phyloP scores from a whole-genome alignment of 2,329 filamentous ascomycete genomes.

The Botrytis cinerea region DNA sequence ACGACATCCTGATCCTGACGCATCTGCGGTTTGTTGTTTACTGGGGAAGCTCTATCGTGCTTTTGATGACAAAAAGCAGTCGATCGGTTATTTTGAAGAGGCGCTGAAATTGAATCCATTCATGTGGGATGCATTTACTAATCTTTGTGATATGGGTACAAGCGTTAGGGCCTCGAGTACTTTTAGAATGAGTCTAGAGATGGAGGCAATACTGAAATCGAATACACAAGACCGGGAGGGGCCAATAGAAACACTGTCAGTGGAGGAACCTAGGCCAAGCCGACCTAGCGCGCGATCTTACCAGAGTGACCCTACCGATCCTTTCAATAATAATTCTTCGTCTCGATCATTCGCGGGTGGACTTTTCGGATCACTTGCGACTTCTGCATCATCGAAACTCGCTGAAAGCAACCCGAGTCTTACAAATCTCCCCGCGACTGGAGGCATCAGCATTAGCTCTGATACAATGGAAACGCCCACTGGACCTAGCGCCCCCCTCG shows the following conservation, averaged over 20 bases:
- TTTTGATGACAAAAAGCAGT: slow-evolving; percentile 79
- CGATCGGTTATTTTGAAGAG: slow-evolving; percentile 83
- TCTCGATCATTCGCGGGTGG: slow-evolving; percentile 36
- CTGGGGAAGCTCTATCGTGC: slow-evolving; percentile 85
- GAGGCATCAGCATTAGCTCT: slow-evolving; percentile 42
- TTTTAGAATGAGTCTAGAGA: slow-evolving; percentile 72
- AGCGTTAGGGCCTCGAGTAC: slow-evolving; percentile 81
- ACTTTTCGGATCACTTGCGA: slow-evolving; percentile 39
- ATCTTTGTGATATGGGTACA: slow-evolving; percentile 83
- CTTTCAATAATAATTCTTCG: slow-evolving; percentile 41
- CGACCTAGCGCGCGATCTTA: slow-evolving; percentile 30
- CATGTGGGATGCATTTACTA: slow-evolving; percentile 96
- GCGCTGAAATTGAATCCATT: slow-evolving; percentile 88
- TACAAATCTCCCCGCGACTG: slow-evolving; percentile 40
- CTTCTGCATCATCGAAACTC: slow-evolving; percentile 39
- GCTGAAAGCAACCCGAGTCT: slow-evolving; percentile 43
- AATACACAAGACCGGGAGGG: slow-evolving; percentile 31
- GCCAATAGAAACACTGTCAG: neutral
- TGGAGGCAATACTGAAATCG: slow-evolving; percentile 52
- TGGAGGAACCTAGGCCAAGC: slow-evolving; percentile 1
- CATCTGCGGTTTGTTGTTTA: slow-evolving; percentile 78
- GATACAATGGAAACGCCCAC: slow-evolving; percentile 67
- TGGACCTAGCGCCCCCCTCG: slow-evolving; percentile 47
- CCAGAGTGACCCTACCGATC: slow-evolving; percentile 39
- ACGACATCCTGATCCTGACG: slow-evolving; percentile 76